A percentile compares a stretch with the other conserved stretches of the same genome.
Evolutionary conservation across 768 basidiomycete species (phyloP).

Genomic region (Gloeopeniophorella convolvens): DNA sequence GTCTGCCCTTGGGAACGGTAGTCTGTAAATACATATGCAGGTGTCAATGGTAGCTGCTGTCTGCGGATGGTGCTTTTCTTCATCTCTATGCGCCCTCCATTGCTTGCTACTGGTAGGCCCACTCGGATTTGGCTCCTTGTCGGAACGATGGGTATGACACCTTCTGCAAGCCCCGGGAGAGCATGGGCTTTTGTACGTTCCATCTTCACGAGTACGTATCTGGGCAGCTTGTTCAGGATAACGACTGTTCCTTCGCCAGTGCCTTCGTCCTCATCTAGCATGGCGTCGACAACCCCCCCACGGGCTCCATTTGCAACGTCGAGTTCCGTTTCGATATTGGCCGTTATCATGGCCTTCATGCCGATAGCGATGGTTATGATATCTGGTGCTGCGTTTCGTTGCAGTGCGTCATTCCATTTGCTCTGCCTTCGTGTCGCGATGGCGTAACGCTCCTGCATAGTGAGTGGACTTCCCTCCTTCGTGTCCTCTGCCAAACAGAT

Average conservation of each 20-base stretch:
- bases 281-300: slow-evolving; percentile 30
- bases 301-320: slow-evolving; percentile 36
- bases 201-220: slow-evolving; percentile 30
- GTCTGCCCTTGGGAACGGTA: background rate
- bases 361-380: slow-evolving; percentile 26
- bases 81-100: no score
- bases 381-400: slow-evolving; percentile 21
- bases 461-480: slow-evolving; percentile 10
- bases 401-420: background rate
- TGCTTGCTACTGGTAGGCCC: background rate
- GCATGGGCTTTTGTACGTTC: slow-evolving; percentile 23
- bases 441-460: slow-evolving; percentile 14
- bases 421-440: slow-evolving; percentile 1
- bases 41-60: background rate
- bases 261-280: slow-evolving; percentile 28
- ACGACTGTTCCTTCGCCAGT: slow-evolving; percentile 18
- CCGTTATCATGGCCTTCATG: slow-evolving; percentile 36
- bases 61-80: background rate
- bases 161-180: slow-evolving; percentile 27
- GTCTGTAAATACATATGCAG: background rate
- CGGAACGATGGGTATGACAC: slow-evolving; percentile 30
- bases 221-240: slow-evolving; percentile 25
- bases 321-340: slow-evolving; percentile 35
- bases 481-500: slow-evolving; percentile 29
- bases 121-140: background rate